Conservation (phyloP, 2,329 filamentous ascomycete genomes). For the Keithomyces neogunnii region DNA sequence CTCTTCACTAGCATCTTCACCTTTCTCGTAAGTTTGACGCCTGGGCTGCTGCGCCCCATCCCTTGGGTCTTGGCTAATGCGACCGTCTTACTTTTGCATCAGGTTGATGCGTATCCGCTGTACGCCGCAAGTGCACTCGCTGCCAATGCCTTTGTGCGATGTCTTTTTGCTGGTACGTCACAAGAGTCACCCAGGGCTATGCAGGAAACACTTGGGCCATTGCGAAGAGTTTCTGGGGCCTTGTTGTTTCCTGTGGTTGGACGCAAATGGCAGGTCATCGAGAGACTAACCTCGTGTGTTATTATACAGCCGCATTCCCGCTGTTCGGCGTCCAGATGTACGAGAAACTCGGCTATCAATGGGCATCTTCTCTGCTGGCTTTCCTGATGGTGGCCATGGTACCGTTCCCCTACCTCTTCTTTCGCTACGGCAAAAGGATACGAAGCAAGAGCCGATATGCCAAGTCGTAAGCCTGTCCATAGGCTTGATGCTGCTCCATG, state of each 20-base stretch:
- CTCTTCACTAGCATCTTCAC: constrained; percentile 82
- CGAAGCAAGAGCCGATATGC: constrained; percentile 48
- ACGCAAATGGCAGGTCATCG: not conserved
- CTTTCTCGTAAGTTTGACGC: constrained; percentile 57
- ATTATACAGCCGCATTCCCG: constrained; percentile 56
- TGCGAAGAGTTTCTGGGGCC: not conserved
- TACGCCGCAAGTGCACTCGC: constrained; percentile 74
- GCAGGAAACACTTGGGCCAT: not conserved
- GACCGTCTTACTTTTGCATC: constrained; percentile 1
- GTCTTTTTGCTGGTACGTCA: constrained; percentile 58
- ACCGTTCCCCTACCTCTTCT: constrained; percentile 57
- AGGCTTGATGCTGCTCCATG: not conserved
- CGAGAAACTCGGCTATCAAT: constrained; percentile 57
- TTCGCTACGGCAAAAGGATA: constrained; percentile 50
- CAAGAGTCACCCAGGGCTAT: not conserved
- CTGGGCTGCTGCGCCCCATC: no score
- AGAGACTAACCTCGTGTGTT: constrained; percentile 9
- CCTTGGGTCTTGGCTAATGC: not conserved
- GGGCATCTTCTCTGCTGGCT: constrained; percentile 55
- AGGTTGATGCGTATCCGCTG: constrained; percentile 67
- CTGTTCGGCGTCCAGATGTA: constrained; percentile 72
- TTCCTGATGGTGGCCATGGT: constrained; percentile 55
- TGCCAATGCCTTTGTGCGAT: constrained; percentile 74
- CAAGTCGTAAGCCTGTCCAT: constrained; percentile 13
- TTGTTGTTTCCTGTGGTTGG: not conserved